phyloP scores from a whole-genome alignment of 495 filamentous ascomycete species.

The Barbatosphaeria neglecta region DNA sequence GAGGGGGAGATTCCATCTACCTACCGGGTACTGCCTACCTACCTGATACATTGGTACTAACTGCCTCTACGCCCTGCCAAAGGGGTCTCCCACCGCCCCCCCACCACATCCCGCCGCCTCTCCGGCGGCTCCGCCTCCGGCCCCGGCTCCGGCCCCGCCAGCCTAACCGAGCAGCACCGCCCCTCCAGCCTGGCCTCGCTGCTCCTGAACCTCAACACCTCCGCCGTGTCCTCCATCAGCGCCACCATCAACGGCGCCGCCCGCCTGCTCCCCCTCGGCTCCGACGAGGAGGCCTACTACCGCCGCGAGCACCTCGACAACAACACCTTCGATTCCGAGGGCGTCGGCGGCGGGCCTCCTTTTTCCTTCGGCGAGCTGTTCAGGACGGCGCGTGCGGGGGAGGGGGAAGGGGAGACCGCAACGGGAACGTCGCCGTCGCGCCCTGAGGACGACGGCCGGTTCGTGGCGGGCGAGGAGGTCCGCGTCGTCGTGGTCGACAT shows the following conservation, averaged over 20 bases:
- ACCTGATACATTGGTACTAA: no score
- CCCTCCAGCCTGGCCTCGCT: conserved; percentile 62
- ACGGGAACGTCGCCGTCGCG: not conserved
- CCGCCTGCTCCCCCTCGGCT: conserved; percentile 54
- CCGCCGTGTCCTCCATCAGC: conserved; percentile 76
- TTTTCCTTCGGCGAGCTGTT: conserved; percentile 27
- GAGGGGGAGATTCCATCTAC: no score
- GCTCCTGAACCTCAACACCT: conserved; percentile 81
- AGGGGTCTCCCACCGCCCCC: conserved; percentile 83
- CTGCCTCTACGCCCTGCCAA: no score
- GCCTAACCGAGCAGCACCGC: conserved; percentile 46
- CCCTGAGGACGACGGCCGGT: conserved; percentile 41
- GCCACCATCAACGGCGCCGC: conserved; percentile 87
- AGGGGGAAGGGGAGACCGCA: conserved; percentile 14
- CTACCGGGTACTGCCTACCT: no score
- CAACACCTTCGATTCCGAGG: conserved; percentile 62
- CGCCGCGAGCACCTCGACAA: conserved; percentile 77
- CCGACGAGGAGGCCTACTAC: conserved; percentile 72
- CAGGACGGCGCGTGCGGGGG: conserved; percentile 20
- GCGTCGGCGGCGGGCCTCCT: conserved; percentile 32
- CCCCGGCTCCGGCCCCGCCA: conserved; percentile 23
- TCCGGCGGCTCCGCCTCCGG: conserved; percentile 42
- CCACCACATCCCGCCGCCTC: conserved; percentile 52
- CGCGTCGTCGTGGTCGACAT: conserved; percentile 65
- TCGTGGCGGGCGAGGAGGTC: conserved; percentile 58